Evolutionary conservation across 192 early-diverging fungal genomes (phyloP), one percentile per base, ranked within the genome.

Genomic region (Entomortierella beljakovae): DNA sequence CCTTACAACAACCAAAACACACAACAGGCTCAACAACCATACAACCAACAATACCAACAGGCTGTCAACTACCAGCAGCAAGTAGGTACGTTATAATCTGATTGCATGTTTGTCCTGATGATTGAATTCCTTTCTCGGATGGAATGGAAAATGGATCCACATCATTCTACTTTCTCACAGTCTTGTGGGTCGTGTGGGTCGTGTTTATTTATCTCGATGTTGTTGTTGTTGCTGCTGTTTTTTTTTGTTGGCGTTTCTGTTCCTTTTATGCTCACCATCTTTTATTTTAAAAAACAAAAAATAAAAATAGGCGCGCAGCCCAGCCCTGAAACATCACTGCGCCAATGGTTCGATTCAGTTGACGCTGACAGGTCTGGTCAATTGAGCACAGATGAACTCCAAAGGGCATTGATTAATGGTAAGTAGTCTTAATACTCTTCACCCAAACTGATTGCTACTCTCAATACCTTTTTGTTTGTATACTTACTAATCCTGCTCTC

Each of bases 331-430:
- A 59, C 51, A 11, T 68, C 33, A 10, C 64, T 76, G 8, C 49
- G 68, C n/a, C 70, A 73, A 31, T 88, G 85, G 85, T 91, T 91
- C 70, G 81, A 89, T 56, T 81, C 87, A 8, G 90, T 90, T 7
- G 90, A 90, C 68, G 80, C 81, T n/a, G 91, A 94, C 58, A 81
- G 81, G 54, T 89, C 87, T 73, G 93, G 93, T 28, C 84, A 85
- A 71, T 81, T 94, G 49, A 90, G 89, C 71, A 85, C 87, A 3
- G 82, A 87, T 48, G 92, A 94, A 70, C 80, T 94, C 34, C 90
- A 92, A 74, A 82, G 86, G 40, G 92, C 91, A 11, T 83, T 94
- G n/a, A 87, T 92, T 33, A 93, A 93, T 70, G 91, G 84, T 81
- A 80, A 37, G 61, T 64, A 15, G 0, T 61, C 4, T 29, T 13